phyloP scores from a whole-genome alignment of 2,329 filamentous ascomycete genomes.

The Westerdykella aurantiaca region DNA sequence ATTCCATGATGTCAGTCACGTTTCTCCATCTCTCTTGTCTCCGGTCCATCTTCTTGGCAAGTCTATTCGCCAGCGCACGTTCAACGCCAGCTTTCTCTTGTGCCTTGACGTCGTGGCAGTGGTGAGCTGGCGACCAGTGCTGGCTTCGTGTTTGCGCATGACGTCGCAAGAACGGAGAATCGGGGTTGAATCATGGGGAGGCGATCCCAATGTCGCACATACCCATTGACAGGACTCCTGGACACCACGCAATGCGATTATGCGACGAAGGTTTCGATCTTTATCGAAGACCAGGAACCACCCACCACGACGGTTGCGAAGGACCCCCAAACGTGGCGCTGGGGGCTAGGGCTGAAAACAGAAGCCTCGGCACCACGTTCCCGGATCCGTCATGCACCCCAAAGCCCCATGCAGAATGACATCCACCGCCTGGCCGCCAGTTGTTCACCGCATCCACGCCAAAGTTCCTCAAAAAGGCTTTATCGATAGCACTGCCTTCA shows the following conservation, averaged over 20 bases:
- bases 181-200: too few species aligned
- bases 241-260: too few species aligned
- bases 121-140: not conserved
- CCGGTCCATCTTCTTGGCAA: not conserved
- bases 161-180: too few species aligned
- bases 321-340: constrained; percentile 24
- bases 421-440: constrained; percentile 22
- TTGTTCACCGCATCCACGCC: constrained; percentile 24
- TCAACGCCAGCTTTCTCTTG: not conserved
- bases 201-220: too few species aligned
- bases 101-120: not conserved
- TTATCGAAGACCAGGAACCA: constrained; percentile 19
- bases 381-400: constrained; percentile 11
- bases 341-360: constrained; percentile 18
- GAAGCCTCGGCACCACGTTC: constrained; percentile 20
- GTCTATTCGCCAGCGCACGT: not conserved
- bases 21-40: not conserved
- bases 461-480: not conserved
- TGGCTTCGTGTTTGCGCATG: not conserved
- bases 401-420: constrained; percentile 27
- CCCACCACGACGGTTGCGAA: constrained; percentile 14
- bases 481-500: constrained; percentile 11
- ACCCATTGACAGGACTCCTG: too few species aligned
- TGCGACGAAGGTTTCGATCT: too few species aligned
- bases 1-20: not conserved